A percentile compares a stretch with the other conserved stretches of the same genome.
Conservation (phyloP, 1,284 basidiomycete genomes). For the Marasmius sp. region DNA sequence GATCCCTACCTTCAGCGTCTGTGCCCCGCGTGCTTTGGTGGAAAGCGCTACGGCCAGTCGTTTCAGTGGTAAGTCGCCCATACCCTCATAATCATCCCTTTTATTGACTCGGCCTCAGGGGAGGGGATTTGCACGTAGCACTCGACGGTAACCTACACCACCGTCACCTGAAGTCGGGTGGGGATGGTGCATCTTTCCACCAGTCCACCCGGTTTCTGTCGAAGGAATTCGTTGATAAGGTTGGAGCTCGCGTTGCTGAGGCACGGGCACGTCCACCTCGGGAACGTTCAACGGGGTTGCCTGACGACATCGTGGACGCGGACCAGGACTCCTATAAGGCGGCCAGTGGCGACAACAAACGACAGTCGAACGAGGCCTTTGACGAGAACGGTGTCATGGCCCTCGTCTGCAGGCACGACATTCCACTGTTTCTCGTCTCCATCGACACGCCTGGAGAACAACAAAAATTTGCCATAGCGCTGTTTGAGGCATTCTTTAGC, state of each 20-base stretch:
- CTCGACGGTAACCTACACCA: constrained; percentile 13
- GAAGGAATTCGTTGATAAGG: constrained; percentile 4
- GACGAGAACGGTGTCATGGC: neutral
- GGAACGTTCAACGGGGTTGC: neutral
- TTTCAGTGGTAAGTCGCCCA: no score
- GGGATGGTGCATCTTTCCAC: constrained; percentile 5
- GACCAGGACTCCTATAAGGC: constrained; percentile 17
- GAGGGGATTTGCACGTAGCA: constrained; percentile 3
- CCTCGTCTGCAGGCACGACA: neutral
- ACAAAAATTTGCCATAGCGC: no score
- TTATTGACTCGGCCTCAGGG: no score
- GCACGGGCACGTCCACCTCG: neutral
- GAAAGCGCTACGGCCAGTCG: neutral
- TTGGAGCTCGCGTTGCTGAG: constrained; percentile 1
- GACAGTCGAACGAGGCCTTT: no score
- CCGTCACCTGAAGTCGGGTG: constrained; percentile 4
- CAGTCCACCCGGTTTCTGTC: neutral
- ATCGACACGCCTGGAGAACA: neutral
- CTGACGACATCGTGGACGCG: constrained; percentile 12
- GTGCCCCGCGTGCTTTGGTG: neutral
- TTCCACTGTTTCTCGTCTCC: neutral
- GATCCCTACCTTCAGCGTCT: neutral
- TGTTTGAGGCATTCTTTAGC: no score
- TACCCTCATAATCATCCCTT: no score
- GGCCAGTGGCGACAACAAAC: neutral